Evolutionary conservation across 768 basidiomycete species (phyloP).

Genomic region (Pilatotrama ljubarskyi): DNA sequence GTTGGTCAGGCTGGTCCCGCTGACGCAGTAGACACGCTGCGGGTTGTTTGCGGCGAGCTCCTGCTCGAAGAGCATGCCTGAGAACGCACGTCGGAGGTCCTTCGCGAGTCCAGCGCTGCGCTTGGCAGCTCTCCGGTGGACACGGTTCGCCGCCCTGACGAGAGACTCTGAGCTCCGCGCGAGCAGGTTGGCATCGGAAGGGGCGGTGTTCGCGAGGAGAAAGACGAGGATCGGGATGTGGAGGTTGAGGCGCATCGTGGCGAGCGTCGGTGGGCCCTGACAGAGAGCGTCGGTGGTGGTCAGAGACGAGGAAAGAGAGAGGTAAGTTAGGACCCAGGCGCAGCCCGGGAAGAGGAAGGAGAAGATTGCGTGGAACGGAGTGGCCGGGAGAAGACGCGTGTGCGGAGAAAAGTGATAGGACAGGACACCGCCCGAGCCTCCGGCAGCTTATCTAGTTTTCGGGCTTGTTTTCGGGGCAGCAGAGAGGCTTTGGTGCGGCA

Average conservation of each 20-base stretch:
- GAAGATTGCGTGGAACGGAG: slow-evolving; percentile 15
- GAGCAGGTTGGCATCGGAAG: slow-evolving; percentile 29
- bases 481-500: slow-evolving; percentile 15
- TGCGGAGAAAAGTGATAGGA: slow-evolving; percentile 1
- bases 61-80: slow-evolving; percentile 44
- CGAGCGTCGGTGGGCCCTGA: background rate
- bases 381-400: slow-evolving; percentile 1
- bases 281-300: slow-evolving; percentile 4
- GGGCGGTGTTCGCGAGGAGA: slow-evolving; percentile 32
- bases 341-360: slow-evolving; percentile 13
- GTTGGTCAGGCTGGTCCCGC: slow-evolving; percentile 13
- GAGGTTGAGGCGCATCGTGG: slow-evolving; percentile 24
- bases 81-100: slow-evolving; percentile 69
- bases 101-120: slow-evolving; percentile 64
- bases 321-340: slow-evolving; percentile 9
- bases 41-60: slow-evolving; percentile 10
- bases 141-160: slow-evolving; percentile 44
- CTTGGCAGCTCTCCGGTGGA: slow-evolving; percentile 59
- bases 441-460: slow-evolving; percentile 9
- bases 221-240: slow-evolving; percentile 32
- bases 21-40: slow-evolving; percentile 39
- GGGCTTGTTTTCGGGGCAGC: too few relatives aligned
- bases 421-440: background rate
- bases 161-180: slow-evolving; percentile 35
- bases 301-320: background rate